Conservation (phyloP, 2,329 filamentous ascomycete species). For the Colletotrichum sp. region DNA sequence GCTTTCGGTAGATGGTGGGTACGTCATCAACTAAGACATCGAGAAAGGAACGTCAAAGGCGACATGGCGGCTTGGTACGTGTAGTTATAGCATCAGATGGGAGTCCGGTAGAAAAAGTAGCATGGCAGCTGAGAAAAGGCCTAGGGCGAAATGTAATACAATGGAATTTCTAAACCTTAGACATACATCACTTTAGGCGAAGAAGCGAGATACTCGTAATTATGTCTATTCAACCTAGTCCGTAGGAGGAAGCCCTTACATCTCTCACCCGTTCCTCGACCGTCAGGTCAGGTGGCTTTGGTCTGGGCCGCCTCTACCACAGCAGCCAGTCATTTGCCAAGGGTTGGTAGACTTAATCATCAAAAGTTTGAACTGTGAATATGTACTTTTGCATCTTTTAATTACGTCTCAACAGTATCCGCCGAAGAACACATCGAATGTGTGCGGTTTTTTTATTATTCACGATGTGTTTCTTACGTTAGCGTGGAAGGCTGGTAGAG, state of each 20-base stretch:
- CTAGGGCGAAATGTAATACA: too few species aligned
- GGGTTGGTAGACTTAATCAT: too few species aligned
- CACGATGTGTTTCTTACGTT: neutral
- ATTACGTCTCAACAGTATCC: neutral
- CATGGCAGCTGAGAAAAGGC: neutral
- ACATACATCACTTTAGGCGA: neutral
- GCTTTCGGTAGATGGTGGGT: conserved; percentile 50
- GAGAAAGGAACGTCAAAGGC: neutral
- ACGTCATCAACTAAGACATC: conserved; percentile 24
- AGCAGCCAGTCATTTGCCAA: too few species aligned
- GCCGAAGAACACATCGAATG: neutral
- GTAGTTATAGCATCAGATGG: neutral
- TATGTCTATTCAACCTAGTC: neutral
- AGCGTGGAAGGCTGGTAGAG: rapidly evolving
- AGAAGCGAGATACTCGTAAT: rapidly evolving
- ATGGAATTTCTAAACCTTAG: neutral
- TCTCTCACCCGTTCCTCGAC: neutral
- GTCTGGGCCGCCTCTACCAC: too few species aligned
- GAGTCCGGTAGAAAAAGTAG: neutral
- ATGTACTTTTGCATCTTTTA: neutral
- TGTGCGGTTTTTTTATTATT: rapidly evolving
- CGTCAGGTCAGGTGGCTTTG: too few species aligned
- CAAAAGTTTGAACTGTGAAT: too few species aligned
- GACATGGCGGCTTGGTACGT: rapidly evolving
- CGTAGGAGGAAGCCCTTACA: neutral